phyloP scores from a whole-genome alignment of 169 alveolate genomes.

The Eimeria brunetti region DNA sequence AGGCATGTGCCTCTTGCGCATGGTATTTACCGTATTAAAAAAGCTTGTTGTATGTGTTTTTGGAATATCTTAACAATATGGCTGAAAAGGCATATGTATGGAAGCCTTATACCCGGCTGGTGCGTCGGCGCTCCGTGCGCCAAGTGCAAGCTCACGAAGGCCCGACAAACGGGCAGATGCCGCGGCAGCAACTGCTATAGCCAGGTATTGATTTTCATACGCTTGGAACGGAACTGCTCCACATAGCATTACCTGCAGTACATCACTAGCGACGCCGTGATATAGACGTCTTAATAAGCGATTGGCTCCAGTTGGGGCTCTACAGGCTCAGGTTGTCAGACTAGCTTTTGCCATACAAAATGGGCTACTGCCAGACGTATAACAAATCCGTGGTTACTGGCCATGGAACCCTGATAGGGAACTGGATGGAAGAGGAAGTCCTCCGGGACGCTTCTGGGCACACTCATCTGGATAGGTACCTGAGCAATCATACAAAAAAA shows the following conservation, averaged over 20 bases:
- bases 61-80: background rate
- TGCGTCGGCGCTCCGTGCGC: slow-evolving; percentile 64
- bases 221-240: background rate
- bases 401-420: slow-evolving; percentile 80
- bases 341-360: background rate
- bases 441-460: slow-evolving; percentile 76
- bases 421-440: slow-evolving; percentile 79
- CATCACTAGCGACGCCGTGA: slow-evolving; percentile 1
- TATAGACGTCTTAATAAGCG: background rate
- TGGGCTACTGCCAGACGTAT: slow-evolving; percentile 76
- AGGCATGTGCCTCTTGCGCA: background rate
- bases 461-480: slow-evolving; percentile 71
- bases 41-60: background rate
- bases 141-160: slow-evolving; percentile 31
- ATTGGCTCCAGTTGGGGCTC: slow-evolving; percentile 2
- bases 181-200: background rate
- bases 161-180: slow-evolving; percentile 38
- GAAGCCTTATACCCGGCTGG: slow-evolving; percentile 42
- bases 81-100: background rate
- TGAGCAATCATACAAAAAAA: background rate
- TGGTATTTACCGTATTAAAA: background rate
- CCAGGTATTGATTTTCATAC: background rate
- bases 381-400: slow-evolving; percentile 72
- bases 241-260: slow-evolving; percentile 20
- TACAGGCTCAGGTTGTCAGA: background rate